These are phyloP conservation scores for Cladosporium austrohemisphaericum DNA, from an alignment of 2,329 filamentous ascomycete species.

Conservation along the genomic window DNA sequence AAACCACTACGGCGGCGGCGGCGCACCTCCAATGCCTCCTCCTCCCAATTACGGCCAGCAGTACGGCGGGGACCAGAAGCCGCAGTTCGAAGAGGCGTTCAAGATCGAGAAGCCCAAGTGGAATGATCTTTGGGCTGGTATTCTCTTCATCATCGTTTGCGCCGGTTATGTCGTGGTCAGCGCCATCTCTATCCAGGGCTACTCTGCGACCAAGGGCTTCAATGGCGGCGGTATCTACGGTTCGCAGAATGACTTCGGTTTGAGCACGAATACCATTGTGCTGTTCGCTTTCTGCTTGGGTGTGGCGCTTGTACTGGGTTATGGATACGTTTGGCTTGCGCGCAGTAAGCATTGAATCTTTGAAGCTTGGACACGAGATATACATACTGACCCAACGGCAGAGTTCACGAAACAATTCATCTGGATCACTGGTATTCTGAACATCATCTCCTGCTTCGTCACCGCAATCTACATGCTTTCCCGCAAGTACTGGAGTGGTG, in stretches of 20 bases:
- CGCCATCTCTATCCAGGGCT: constrained; percentile 70
- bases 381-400: neutral
- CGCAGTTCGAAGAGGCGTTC: constrained; percentile 74
- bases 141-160: constrained; percentile 69
- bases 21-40: constrained; percentile 27
- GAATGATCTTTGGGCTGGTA: constrained; percentile 85
- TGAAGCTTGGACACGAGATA: neutral
- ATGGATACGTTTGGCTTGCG: constrained; percentile 64
- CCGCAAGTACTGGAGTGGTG: constrained; percentile 72
- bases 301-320: constrained; percentile 71
- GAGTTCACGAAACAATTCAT: constrained; percentile 75
- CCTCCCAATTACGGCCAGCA: constrained; percentile 34
- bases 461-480: constrained; percentile 84
- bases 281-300: constrained; percentile 76
- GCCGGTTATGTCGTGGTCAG: constrained; percentile 73
- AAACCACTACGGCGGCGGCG: constrained; percentile 12
- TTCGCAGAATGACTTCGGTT: constrained; percentile 60
- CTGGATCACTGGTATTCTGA: constrained; percentile 86
- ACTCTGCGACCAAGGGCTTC: constrained; percentile 59
- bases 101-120: constrained; percentile 78
- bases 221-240: constrained; percentile 73
- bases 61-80: constrained; percentile 42
- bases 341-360: constrained; percentile 15
- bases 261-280: constrained; percentile 81
- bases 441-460: constrained; percentile 77